Evolutionary conservation across 1,139 yeast species (phyloP).

Genomic region (Meyerozyma elateridarum): DNA sequence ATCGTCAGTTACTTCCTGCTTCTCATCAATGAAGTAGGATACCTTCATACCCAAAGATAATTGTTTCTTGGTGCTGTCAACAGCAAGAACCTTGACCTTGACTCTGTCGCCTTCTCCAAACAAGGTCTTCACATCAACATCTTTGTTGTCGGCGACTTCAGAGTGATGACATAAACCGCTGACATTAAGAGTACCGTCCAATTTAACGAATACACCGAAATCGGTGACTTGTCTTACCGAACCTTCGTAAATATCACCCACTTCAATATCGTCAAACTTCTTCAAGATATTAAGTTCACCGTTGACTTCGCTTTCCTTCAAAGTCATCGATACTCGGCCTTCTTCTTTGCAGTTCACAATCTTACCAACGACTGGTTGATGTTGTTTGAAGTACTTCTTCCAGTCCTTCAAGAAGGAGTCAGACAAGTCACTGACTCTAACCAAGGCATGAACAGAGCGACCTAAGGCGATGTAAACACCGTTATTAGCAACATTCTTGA

Average conservation of each 20-base stretch:
- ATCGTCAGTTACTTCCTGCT: slow-evolving; percentile 28
- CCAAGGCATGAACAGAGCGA: slow-evolving; percentile 70
- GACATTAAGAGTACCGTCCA: slow-evolving; percentile 69
- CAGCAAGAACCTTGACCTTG: slow-evolving; percentile 68
- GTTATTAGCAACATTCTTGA: slow-evolving; percentile 67
- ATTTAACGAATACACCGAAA: slow-evolving; percentile 83
- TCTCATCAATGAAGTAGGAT: slow-evolving; percentile 61
- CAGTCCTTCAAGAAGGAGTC: slow-evolving; percentile 82
- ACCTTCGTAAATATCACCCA: slow-evolving; percentile 75
- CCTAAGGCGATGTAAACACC: slow-evolving; percentile 83
- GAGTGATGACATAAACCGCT: slow-evolving; percentile 87
- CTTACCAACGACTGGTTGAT: slow-evolving; percentile 76
- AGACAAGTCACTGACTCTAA: slow-evolving; percentile 74
- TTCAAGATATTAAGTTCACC: slow-evolving; percentile 59
- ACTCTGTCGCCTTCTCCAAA: slow-evolving; percentile 89
- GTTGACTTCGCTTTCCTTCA: slow-evolving; percentile 76
- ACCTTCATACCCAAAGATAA: slow-evolving; percentile 92
- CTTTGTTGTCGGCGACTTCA: slow-evolving; percentile 68
- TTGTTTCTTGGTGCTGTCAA: slow-evolving; percentile 64
- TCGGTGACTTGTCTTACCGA: slow-evolving; percentile 74
- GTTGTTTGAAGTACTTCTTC: slow-evolving; percentile 68
- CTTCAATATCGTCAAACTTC: slow-evolving; percentile 59
- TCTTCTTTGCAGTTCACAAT: slow-evolving; percentile 59
- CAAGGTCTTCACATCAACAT: slow-evolving; percentile 49
- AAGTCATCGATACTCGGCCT: slow-evolving; percentile 66